Base-by-base conservation (phyloP, 768 basidiomycete genomes). In the Favolaschia claudopus region DNA sequence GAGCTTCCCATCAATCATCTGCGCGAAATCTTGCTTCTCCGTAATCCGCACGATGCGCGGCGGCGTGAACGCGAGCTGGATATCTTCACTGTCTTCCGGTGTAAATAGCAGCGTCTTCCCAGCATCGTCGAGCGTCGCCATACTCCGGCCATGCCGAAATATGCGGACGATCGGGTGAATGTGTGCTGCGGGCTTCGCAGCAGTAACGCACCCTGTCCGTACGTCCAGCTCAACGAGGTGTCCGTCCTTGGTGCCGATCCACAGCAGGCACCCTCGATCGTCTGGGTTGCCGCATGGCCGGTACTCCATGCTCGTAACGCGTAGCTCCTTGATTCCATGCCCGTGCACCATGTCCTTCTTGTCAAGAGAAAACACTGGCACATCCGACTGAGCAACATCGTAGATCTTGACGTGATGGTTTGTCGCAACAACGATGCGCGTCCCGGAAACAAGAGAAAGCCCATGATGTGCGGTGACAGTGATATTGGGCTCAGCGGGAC, bases 161-260 rank as follows among this genome's bases (percentile, higher is more conserved):
- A 98, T 90, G 62, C 87, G 79, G 1, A 83, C 82, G 52, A 98
- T 80, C 1, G 89, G 74, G 53, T 87, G 80, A 0, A 85, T 67
- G 67, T 97, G 96, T 0, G 84, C 85, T 13, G 79, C 77, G 32
- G 81, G 77, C 60, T 88, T 91, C 29, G 80, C 76, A 14, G 84
- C 86, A 2, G 79, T 79, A 19, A 94, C 72, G 5, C 66, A 63
- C 0, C 88, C 89, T 3, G 81, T 85, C 50, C 82, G 74, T 34
- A 91, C 77, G 68, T 98, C 93, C 53, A 96, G 63, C 77, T 97
- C 95, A 63, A 89, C 81, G 24, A 99, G 58, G 70, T 91, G 87
- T 0, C 96, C 96, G 24, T 96, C 94, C 75, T 92, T 95, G 27
- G 93, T 93, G 5, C 96, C 96, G 12, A 89, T 75, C 96, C 96